A percentile compares a stretch with the other conserved stretches of the same genome.
phyloP scores from a whole-genome alignment of 106 monocot genomes.

The Ottelia alismoides region DNA sequence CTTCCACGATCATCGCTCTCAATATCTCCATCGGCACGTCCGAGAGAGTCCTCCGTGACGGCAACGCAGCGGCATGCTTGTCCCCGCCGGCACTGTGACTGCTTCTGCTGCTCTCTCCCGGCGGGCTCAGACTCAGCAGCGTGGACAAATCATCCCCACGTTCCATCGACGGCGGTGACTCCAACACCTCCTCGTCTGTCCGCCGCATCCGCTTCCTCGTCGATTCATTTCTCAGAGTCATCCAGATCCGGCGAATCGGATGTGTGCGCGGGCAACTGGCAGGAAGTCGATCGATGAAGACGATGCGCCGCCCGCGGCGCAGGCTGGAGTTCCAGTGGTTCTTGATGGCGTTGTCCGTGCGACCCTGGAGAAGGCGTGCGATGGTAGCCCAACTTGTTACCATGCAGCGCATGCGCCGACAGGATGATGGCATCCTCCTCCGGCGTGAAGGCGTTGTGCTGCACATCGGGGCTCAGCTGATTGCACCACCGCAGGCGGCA shows the following conservation, averaged over 20 bases:
- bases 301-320: conserved; percentile 2
- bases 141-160: background rate
- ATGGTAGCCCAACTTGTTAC: conserved; percentile 27
- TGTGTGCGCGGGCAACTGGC: too few species aligned
- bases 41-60: too few species aligned
- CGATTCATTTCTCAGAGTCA: too few species aligned
- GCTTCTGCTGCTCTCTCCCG: too few species aligned
- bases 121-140: too few species aligned
- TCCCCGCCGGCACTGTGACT: too few species aligned
- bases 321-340: conserved; percentile 28
- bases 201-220: too few species aligned
- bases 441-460: conserved; percentile 5
- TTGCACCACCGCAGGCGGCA: conserved; percentile 21
- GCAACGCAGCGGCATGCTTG: too few species aligned
- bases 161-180: background rate
- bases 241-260: too few species aligned
- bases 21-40: too few species aligned
- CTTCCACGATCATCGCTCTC: too few species aligned
- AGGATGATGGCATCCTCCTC: conserved; percentile 21
- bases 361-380: conserved; percentile 20
- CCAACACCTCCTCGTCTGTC: too few species aligned
- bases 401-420: conserved; percentile 9
- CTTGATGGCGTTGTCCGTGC: conserved; percentile 30
- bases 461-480: conserved; percentile 6
- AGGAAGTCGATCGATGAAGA: background rate